Conservation (phyloP, 177 flowering plant species). For the Vitis hybrid region DNA sequence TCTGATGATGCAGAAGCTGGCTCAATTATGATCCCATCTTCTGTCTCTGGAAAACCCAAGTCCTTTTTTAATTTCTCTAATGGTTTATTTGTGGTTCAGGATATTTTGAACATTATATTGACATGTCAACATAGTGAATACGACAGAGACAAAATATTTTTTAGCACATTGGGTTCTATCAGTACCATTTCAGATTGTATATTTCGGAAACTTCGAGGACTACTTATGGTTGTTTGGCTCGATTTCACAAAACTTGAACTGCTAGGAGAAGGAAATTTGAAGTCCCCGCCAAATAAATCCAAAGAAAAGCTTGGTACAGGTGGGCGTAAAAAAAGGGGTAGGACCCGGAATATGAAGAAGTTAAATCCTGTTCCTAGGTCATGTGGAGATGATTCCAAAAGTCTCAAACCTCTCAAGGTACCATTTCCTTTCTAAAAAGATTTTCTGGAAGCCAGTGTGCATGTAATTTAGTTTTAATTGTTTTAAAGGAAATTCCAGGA, state of each 20-base stretch:
- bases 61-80: conserved; percentile 28
- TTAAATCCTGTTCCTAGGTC: conserved; percentile 26
- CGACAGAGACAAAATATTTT: conserved; percentile 56
- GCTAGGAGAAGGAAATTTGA: conserved; percentile 48
- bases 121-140: conserved; percentile 29
- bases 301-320: conserved; percentile 43
- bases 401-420: conserved; percentile 49
- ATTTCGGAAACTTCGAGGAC: conserved; percentile 66
- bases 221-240: conserved; percentile 75
- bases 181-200: conserved; percentile 60
- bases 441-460: neutral
- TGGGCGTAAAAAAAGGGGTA: conserved; percentile 62
- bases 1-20: conserved; percentile 37
- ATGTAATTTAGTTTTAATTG: conserved; percentile 10
- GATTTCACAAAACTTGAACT: conserved; percentile 79
- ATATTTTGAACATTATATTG: conserved; percentile 37
- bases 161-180: conserved; percentile 65
- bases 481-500: conserved; percentile 44
- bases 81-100: conserved; percentile 61
- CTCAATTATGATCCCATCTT: conserved; percentile 14
- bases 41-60: conserved; percentile 29
- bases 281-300: conserved; percentile 31
- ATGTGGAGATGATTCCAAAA: conserved; percentile 17
- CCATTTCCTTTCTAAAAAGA: neutral
- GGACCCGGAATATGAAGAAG: conserved; percentile 46